Base-by-base conservation (phyloP, 139 green algal genomes). In the Chlamydomonas sp. region DNA sequence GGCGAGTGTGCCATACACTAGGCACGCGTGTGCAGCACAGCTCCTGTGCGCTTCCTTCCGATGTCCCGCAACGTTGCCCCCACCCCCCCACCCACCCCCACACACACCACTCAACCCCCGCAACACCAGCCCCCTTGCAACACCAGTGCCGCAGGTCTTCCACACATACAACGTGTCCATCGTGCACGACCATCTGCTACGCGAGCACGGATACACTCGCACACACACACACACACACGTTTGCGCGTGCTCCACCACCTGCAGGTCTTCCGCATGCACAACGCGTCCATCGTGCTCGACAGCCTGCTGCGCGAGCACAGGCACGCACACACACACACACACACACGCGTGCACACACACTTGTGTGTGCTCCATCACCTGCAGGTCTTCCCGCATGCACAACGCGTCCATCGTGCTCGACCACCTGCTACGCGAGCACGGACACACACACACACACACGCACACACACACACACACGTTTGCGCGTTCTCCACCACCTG, bases 211-310 rank as follows among this genome's bases (percentile, higher is more conserved):
- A 13, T 20, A 13, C 43, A 13, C 13, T 20, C 43, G 20, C 43
- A 54, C 43, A 54, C 43, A 13, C 13, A 13, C 43, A 54, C 43
- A n/a, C n/a, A n/a, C n/a, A n/a, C n/a, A n/a, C n/a, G n/a, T n/a
- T n/a, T n/a, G n/a, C n/a, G n/a, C n/a, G n/a, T n/a, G n/a, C n/a
- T n/a, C n/a, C n/a, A n/a, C n/a, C n/a, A n/a, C n/a, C 31, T 16
- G 10, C 76, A 86, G 81, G 91, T 98, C 67, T 98, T 98, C 85
- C 90, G 93, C 73, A 99, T 94, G 5, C 98, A 97, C 88, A 99
- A 99, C 76, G 94, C 94, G 0, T 96, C 88, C 47, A 91, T 97
- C 67, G 91, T 83, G 3, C 82, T 99, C 31, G 88, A 97, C 76
- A 65, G 72, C 2, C 83, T 97, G 82, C 81, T 99, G 72, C 13